phyloP scores from a whole-genome alignment of 2,329 filamentous ascomycete genomes.

The Aspergillus ibericus region DNA sequence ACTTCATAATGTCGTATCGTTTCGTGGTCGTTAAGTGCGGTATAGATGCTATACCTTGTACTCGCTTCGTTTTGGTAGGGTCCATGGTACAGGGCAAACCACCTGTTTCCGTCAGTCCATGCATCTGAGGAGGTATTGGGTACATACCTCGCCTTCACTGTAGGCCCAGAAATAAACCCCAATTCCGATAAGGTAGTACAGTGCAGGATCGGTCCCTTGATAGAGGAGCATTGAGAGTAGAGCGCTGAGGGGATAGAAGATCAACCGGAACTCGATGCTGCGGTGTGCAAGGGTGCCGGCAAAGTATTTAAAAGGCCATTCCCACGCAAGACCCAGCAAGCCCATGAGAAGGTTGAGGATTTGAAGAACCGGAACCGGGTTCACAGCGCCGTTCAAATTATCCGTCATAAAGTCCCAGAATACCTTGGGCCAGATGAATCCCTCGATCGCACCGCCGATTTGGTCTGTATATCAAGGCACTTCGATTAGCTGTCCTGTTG shows the following conservation, averaged over 20 bases:
- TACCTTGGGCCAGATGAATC: conserved; percentile 98
- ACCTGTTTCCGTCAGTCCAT: conserved; percentile 47
- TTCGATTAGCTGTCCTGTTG: conserved; percentile 15
- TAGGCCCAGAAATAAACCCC: conserved; percentile 95
- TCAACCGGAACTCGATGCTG: conserved; percentile 81
- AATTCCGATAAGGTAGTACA: conserved; percentile 89
- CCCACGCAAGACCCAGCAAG: conserved; percentile 75
- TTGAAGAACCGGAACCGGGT: conserved; percentile 84
- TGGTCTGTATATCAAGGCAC: conserved; percentile 64
- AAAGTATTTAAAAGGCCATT: conserved; percentile 81
- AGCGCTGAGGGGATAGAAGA: conserved; percentile 76
- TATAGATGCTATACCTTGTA: conserved; percentile 28
- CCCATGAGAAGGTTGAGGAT: conserved; percentile 85
- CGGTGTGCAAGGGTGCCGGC: conserved; percentile 78
- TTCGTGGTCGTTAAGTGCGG: neutral
- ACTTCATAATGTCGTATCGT: neutral
- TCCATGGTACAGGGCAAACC: conserved; percentile 69
- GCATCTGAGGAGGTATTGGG: neutral
- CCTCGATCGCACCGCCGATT: conserved; percentile 76
- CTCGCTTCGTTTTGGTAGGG: conserved; percentile 53
- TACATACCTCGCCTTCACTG: conserved; percentile 88
- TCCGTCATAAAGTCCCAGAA: conserved; percentile 97
- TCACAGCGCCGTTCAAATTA: conserved; percentile 81
- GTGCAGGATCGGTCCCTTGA: conserved; percentile 84
- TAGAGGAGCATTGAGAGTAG: conserved; percentile 78